Percentiles rank a stretch among this genome's conserved stretches.
These are phyloP conservation scores for Candolleomyces aberdarensis DNA, from an alignment of 768 basidiomycete species.

Conservation along the genomic window DNA sequence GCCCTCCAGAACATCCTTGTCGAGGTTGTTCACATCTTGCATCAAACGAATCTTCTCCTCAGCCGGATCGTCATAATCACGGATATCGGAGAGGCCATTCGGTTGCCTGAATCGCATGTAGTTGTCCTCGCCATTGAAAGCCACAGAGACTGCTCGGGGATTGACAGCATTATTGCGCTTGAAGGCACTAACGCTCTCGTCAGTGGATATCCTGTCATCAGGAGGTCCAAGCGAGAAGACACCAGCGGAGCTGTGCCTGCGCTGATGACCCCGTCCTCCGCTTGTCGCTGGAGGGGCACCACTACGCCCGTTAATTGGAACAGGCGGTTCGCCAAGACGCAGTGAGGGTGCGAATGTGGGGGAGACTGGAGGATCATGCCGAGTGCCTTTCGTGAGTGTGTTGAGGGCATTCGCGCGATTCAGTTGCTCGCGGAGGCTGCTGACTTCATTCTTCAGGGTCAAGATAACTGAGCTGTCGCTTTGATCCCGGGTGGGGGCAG, in stretches of 20 bases:
- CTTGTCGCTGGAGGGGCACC: constrained; percentile 14
- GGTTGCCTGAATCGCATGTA: constrained; percentile 55
- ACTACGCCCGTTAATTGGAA: constrained; percentile 18
- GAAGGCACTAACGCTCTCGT: constrained; percentile 73
- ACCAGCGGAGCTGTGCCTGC: constrained; percentile 85
- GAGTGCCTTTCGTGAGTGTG: constrained; percentile 70
- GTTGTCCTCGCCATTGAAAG: constrained; percentile 80
- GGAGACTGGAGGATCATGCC: constrained; percentile 71
- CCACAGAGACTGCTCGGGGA: constrained; percentile 85
- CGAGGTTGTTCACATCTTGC: constrained; percentile 85
- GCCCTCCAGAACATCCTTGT: constrained; percentile 91
- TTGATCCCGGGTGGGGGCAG: constrained; percentile 58
- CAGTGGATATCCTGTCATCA: constrained; percentile 70
- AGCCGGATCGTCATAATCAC: constrained; percentile 79
- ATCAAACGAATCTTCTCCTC: constrained; percentile 95
- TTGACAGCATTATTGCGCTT: constrained; percentile 69
- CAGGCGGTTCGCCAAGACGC: constrained; percentile 49
- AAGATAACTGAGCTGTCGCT: constrained; percentile 88
- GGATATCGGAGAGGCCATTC: constrained; percentile 68
- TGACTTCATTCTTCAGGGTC: constrained; percentile 89
- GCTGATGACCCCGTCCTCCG: constrained; percentile 59
- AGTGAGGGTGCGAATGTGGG: constrained; percentile 85
- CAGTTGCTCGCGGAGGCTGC: constrained; percentile 89
- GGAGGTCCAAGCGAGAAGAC: constrained; percentile 58
- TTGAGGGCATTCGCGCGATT: constrained; percentile 94